Evolutionary conservation across 2,329 filamentous ascomycete genomes (phyloP), one percentile per base, ranked within the genome.

Genomic region (Trichoderma semiorbis): DNA sequence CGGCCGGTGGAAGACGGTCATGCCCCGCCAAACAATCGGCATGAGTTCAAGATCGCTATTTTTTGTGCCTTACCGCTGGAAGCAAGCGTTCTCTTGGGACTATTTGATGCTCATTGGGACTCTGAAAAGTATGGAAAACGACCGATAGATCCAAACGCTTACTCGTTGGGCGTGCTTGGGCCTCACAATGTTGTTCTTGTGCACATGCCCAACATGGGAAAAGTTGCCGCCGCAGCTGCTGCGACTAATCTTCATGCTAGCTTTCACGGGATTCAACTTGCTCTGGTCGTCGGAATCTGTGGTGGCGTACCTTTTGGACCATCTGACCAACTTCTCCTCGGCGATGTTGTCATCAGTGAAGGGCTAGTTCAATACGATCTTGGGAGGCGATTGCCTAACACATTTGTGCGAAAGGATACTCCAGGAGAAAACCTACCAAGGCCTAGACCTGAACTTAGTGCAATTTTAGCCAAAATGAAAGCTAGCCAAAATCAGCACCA

Each of bases 231-330:
- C 1, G 77, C 77, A 8, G 68, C 16, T 3, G 73, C 70, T 0
- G 75, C 77, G 1, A 47, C 74, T 1, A 71, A 71, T 26, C 67
- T 80, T 21, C 72, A 72, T 0, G 66, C 71, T 4, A 83, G 78
- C 53, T 81, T 79, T 63, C 53, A 65, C 2, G 65, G 73, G 2
- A 72, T 83, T 14, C 73, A 75, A 28, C 76, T 81, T 1, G 79
- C 74, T 8, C 67, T 83, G 3, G 36, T 83, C 0, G 78, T 81
- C 3, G 80, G 81, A 0, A 76, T 83, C 5, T 83, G 53, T 11
- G 53, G 53, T 7, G 53, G 53, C 1, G 26, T 16, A 1, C 53
- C 53, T 30, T 57, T 57, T 0, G 53, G 53, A 7, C 24, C 14
- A 3, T 6, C 24, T 5, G 53, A 12, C 10, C 14, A 57, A 57